These are phyloP conservation scores for Panaeolus cyanescens DNA, from an alignment of 768 basidiomycete species.

Conservation along the genomic window DNA sequence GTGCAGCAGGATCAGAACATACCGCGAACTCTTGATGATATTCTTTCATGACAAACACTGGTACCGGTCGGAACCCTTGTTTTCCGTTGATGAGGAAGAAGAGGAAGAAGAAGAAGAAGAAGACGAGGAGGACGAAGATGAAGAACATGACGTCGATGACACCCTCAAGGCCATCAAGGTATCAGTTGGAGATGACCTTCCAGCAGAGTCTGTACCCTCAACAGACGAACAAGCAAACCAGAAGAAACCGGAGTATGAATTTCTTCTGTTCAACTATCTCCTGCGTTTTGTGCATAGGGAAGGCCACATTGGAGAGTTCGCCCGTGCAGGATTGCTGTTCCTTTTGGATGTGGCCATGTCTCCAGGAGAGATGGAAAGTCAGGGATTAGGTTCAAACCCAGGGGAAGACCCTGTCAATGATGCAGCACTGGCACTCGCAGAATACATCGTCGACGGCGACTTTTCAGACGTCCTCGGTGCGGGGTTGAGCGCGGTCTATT, in stretches of 20 bases:
- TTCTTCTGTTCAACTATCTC: conserved; percentile 93
- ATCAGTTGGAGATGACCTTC: conserved; percentile 4
- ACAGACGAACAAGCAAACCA: background rate
- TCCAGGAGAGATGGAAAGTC: conserved; percentile 55
- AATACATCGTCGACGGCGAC: conserved; percentile 95
- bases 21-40: conserved; percentile 90
- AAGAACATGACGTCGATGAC: conserved; percentile 40
- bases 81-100: conserved; percentile 75
- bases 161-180: conserved; percentile 21
- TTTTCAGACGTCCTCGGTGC: conserved; percentile 97
- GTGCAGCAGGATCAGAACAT: conserved; percentile 89
- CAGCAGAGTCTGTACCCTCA: conserved; percentile 23
- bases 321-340: conserved; percentile 89
- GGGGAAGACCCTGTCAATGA: conserved; percentile 74
- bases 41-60: conserved; percentile 96
- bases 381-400: conserved; percentile 34
- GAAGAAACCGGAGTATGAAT: conserved; percentile 89
- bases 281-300: conserved; percentile 94
- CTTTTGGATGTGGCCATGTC: conserved; percentile 96
- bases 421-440: conserved; percentile 84
- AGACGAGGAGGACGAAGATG: conserved; percentile 41
- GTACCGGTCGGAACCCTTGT: conserved; percentile 76
- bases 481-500: conserved; percentile 91
- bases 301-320: conserved; percentile 91
- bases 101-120: conserved; percentile 64